Base-by-base conservation (phyloP, 75 land plant genomes). In the Picea sitchensis region DNA sequence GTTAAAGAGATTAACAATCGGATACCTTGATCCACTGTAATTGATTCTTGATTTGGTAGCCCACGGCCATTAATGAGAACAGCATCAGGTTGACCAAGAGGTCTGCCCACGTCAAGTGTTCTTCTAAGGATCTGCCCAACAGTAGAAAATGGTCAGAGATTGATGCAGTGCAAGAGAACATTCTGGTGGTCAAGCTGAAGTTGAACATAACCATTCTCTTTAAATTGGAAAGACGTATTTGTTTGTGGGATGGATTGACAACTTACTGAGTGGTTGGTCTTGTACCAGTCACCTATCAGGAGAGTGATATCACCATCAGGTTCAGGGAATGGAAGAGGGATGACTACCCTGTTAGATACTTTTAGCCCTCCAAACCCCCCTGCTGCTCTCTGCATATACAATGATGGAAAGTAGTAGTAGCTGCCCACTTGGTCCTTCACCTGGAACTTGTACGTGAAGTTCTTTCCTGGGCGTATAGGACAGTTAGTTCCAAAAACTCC, bases 231-330 rank as follows among this genome's bases (percentile, higher is more conserved):
- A 51, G 3, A 11, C n/a, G 5, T 71, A 20, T n/a, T 18, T 44
- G 41, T 44, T 51, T 51, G 1, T n/a, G 21, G 30, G 31, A 34
- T 23, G 14, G 63, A 17, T 5, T 18, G 20, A 12, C 20, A 62
- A 44, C 83, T 93, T 87, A 81, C 93, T 93, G 78, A 77, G 67
- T 91, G 98, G 59, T 84, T 83, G 57, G 83, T 63, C 78, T 89
- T 94, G 80, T 80, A 92, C 97, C 99, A 96, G 81, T 96, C 99
- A 0, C 99, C 99, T 31, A 90, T 88, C 4, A 92, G 91, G 3
- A 96, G 36, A 41, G 82, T 83, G 82, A 80, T 77, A 26, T 96
- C 97, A 1, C 88, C 93, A 23, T 87, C 91, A 47, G 97, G 95
- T 60, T 85, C 77, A 21, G 88, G 84, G 51, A 89, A 96, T 5